Conservation (phyloP, 495 filamentous ascomycete genomes). For the Xeromyces bisporus region DNA sequence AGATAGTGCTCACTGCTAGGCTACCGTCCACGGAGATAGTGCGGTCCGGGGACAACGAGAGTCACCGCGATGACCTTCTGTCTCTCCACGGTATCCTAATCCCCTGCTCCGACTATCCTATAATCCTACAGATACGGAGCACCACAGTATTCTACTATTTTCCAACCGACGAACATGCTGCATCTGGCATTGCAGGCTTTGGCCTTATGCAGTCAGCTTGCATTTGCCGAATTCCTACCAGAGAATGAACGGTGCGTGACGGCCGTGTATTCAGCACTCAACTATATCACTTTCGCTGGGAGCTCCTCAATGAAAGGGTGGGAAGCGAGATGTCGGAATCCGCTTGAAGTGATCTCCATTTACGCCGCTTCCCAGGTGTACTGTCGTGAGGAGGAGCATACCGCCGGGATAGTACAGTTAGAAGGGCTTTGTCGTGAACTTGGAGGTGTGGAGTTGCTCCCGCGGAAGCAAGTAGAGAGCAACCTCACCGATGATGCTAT, state of each 20-base stretch:
- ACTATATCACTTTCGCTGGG: slow-evolving; percentile 22
- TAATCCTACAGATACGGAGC: too few species aligned
- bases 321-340: slow-evolving; percentile 18
- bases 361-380: slow-evolving; percentile 22
- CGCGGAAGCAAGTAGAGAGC: slow-evolving; percentile 14
- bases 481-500: slow-evolving; percentile 25
- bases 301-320: slow-evolving; percentile 10
- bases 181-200: background rate
- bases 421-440: slow-evolving; percentile 12
- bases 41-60: too few species aligned
- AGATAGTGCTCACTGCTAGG: background rate
- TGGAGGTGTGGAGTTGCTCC: slow-evolving; percentile 13
- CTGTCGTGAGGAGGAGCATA: slow-evolving; percentile 13
- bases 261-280: slow-evolving; percentile 18
- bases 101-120: background rate
- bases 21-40: too few species aligned
- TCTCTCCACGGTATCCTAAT: background rate
- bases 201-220: background rate
- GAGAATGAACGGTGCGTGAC: slow-evolving; percentile 19
- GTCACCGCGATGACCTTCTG: background rate
- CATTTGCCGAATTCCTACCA: background rate
- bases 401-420: slow-evolving; percentile 13
- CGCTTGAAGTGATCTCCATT: slow-evolving; percentile 19
- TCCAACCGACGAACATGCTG: background rate
- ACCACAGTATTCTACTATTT: background rate